Evolutionary conservation across 2,329 filamentous ascomycete genomes (phyloP).

Genomic region (Beauveria caledonica): DNA sequence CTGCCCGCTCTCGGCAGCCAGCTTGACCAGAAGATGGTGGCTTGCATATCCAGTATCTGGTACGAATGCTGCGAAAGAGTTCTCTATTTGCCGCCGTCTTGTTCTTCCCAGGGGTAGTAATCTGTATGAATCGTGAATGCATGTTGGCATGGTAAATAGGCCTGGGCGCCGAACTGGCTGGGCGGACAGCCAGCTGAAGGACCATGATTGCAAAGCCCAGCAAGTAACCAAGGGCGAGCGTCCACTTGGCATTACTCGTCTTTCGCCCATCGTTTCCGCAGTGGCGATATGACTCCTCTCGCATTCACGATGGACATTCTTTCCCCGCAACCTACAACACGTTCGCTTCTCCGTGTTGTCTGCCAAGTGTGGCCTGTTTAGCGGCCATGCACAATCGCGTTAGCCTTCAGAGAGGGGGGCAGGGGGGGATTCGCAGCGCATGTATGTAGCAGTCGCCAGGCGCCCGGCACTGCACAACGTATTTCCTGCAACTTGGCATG

Average conservation of each 20-base stretch:
- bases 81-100: no score
- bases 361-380: not conserved
- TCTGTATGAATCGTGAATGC: no score
- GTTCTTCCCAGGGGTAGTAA: no score
- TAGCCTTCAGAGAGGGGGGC: not conserved
- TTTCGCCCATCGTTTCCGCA: not conserved
- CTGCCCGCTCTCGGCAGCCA: not conserved
- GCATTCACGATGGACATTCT: not conserved
- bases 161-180: no score
- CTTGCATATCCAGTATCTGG: no score
- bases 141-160: no score
- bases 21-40: no score
- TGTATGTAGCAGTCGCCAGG: not conserved
- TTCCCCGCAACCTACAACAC: not conserved
- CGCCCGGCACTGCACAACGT: not conserved
- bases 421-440: not conserved
- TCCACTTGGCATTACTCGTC: not conserved
- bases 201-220: not conserved
- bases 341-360: not conserved
- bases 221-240: not conserved
- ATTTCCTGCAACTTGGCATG: not conserved
- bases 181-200: not conserved
- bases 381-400: not conserved
- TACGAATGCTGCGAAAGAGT: no score
- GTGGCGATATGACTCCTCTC: conserved; percentile 6